Conservation (phyloP, 129 eudicot species). For the Gnaphalium uliginosum region DNA sequence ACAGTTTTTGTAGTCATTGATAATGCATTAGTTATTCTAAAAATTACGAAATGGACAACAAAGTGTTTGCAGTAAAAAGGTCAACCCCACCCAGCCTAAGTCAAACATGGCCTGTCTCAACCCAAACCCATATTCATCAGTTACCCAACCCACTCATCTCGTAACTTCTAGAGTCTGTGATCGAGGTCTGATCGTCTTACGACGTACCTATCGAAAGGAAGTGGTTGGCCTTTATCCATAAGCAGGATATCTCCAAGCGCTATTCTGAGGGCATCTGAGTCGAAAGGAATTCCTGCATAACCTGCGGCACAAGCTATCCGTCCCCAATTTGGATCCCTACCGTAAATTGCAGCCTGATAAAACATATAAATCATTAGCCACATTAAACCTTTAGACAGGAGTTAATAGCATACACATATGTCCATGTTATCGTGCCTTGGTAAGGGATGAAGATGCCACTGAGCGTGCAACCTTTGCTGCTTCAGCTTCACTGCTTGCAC, state of each 20-base stretch:
- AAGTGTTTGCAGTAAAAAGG: background rate
- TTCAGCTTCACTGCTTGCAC: slow-evolving; percentile 78
- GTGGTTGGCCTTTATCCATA: slow-evolving; percentile 93
- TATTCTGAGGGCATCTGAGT: slow-evolving; percentile 67
- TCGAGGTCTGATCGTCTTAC: background rate
- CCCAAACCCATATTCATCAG: background rate
- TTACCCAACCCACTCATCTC: background rate
- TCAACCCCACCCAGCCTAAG: background rate
- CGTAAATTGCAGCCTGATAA: slow-evolving; percentile 49
- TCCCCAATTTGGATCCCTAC: slow-evolving; percentile 99
- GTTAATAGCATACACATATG: slow-evolving; percentile 3
- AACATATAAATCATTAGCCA: slow-evolving; percentile 16
- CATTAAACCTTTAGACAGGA: slow-evolving; percentile 1
- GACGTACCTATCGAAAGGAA: slow-evolving; percentile 85
- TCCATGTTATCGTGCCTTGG: slow-evolving; percentile 26
- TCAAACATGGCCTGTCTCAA: background rate
- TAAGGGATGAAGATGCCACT: slow-evolving; percentile 80
- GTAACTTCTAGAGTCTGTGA: background rate
- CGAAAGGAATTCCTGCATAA: slow-evolving; percentile 77
- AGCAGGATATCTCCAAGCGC: slow-evolving; percentile 80
- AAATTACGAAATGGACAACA: background rate
- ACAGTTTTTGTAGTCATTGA: background rate
- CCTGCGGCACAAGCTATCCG: slow-evolving; percentile 99
- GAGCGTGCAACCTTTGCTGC: slow-evolving; percentile 93
- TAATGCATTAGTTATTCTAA: background rate